Percentiles rank a stretch among this genome's conserved stretches.
Evolutionary conservation across 768 basidiomycete species (phyloP).

Genomic region (Sistotremastrum niveocremeum): DNA sequence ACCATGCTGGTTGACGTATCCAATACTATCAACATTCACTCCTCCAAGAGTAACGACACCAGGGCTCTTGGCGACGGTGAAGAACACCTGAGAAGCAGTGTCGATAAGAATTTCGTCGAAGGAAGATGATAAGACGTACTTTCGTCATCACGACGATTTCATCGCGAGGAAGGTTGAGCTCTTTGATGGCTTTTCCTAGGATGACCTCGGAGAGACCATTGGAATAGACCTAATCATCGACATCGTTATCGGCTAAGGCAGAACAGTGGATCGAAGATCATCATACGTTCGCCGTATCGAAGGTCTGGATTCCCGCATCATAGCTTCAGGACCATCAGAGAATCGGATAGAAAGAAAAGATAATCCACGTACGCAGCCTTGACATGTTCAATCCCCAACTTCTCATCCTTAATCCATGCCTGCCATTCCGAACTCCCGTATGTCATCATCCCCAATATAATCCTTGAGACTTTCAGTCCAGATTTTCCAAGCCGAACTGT

Average conservation of each 20-base stretch:
- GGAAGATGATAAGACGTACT: conserved; percentile 5
- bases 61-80: conserved; percentile 11
- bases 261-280: conserved; percentile 11
- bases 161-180: conserved; percentile 30
- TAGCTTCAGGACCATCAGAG: conserved; percentile 18
- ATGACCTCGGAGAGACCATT: conserved; percentile 27
- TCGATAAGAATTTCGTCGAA: not conserved
- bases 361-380: conserved; percentile 18
- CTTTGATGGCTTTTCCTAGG: conserved; percentile 34
- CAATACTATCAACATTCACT: conserved; percentile 12
- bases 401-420: conserved; percentile 24
- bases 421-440: conserved; percentile 16
- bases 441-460: conserved; percentile 24
- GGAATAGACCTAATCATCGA: conserved; percentile 17
- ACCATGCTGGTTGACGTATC: conserved; percentile 44
- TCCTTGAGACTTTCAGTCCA: conserved; percentile 26
- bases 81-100: conserved; percentile 8
- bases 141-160: conserved; percentile 40
- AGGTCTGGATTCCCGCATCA: conserved; percentile 51
- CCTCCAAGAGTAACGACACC: conserved; percentile 2
- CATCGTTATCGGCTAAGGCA: conserved; percentile 20
- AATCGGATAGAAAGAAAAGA: conserved; percentile 8
- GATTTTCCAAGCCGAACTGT: conserved; percentile 12
- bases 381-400: conserved; percentile 25
- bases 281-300: conserved; percentile 40